Conservation (phyloP, 2,329 filamentous ascomycete species). For the Pezicula radicicola region DNA sequence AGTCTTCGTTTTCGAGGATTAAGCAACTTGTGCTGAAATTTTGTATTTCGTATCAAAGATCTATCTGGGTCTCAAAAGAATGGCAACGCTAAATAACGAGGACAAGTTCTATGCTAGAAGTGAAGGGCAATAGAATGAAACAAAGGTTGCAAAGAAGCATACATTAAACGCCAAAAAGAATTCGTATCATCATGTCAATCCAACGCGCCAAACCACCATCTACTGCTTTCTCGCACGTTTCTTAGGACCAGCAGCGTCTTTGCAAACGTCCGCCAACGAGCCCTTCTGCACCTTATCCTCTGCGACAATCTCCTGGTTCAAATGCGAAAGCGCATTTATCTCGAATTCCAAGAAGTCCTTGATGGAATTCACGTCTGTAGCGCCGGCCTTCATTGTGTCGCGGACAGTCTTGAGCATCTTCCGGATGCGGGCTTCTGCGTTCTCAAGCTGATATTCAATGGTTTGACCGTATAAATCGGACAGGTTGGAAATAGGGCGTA, state of each 20-base stretch:
- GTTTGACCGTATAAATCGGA: slow-evolving; percentile 35
- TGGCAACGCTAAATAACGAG: no score
- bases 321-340: slow-evolving; percentile 24
- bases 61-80: no score
- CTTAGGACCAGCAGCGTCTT: slow-evolving; percentile 14
- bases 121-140: not conserved
- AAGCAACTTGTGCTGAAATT: no score
- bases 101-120: not conserved
- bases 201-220: not conserved
- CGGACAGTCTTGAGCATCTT: slow-evolving; percentile 30
- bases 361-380: slow-evolving; percentile 30
- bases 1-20: no score
- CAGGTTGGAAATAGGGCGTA: slow-evolving; percentile 33
- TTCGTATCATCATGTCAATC: slow-evolving; percentile 6
- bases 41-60: no score
- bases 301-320: slow-evolving; percentile 30
- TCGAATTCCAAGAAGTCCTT: slow-evolving; percentile 33
- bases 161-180: slow-evolving; percentile 4
- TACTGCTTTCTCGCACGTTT: slow-evolving; percentile 18
- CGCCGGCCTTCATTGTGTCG: slow-evolving; percentile 30
- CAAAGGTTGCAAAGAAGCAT: not conserved
- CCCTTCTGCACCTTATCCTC: slow-evolving; percentile 25
- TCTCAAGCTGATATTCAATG: slow-evolving; percentile 35
- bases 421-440: slow-evolving; percentile 32
- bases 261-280: slow-evolving; percentile 22